Evolutionary conservation across 2,329 filamentous ascomycete species (phyloP).

Genomic region (Lecanicillium sp.): DNA sequence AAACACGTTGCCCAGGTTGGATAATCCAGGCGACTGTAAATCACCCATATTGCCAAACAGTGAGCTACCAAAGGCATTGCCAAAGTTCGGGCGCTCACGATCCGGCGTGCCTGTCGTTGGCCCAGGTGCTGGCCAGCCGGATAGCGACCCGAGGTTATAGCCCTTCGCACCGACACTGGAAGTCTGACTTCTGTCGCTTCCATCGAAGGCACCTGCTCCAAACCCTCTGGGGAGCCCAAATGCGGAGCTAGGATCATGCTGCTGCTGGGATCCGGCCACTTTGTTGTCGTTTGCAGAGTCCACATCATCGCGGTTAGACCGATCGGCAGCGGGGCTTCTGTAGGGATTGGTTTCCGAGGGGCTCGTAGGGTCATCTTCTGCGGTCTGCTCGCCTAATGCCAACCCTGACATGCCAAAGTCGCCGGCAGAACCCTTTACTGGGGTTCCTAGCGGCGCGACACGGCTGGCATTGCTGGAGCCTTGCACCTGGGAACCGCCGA

Average conservation of each 20-base stretch:
- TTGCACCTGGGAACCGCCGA: constrained; percentile 68
- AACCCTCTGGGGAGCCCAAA: constrained; percentile 52
- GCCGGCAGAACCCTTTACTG: constrained; percentile 43
- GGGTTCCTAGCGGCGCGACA: constrained; percentile 42
- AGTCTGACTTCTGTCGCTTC: constrained; percentile 85
- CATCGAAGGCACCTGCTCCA: constrained; percentile 47
- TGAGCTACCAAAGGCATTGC: constrained; percentile 65
- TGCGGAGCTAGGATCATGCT: constrained; percentile 27
- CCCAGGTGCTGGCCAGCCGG: constrained; percentile 52
- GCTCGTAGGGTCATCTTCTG: constrained; percentile 63
- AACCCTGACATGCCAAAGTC: constrained; percentile 58
- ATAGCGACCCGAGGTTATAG: constrained; percentile 58
- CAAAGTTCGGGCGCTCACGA: constrained; percentile 50
- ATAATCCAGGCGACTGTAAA: constrained; percentile 65
- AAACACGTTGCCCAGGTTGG: constrained; percentile 62
- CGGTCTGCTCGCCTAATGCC: constrained; percentile 40
- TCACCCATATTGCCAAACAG: constrained; percentile 73
- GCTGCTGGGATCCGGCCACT: constrained; percentile 29
- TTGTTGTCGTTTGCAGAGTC: constrained; percentile 44
- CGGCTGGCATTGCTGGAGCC: constrained; percentile 32
- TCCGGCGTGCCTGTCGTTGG: constrained; percentile 61
- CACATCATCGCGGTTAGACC: constrained; percentile 56
- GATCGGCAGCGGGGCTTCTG: constrained; percentile 77
- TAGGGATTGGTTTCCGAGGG: constrained; percentile 96
- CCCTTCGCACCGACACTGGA: constrained; percentile 78